Conservation (phyloP, 352 stramenopile species). For the Pythium aquatile region DNA sequence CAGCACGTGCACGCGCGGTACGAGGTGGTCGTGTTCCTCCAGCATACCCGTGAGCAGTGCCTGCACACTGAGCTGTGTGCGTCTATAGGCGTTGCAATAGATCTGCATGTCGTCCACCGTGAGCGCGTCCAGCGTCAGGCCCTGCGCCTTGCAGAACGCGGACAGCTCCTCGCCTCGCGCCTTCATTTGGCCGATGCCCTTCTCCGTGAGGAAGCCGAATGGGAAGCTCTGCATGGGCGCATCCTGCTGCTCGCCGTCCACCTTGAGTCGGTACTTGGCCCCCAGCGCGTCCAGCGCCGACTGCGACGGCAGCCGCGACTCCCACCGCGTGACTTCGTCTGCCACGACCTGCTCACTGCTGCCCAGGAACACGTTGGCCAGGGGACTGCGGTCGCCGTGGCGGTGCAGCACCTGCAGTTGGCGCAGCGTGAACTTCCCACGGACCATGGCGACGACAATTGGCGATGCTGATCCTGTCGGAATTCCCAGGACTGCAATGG, state of each 20-base stretch:
- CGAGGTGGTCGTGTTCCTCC: slow-evolving; percentile 32
- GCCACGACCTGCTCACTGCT: slow-evolving; percentile 30
- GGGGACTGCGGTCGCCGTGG: slow-evolving; percentile 75
- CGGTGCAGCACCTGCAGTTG: slow-evolving; percentile 81
- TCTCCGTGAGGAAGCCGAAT: slow-evolving; percentile 66
- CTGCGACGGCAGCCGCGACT: slow-evolving; percentile 38
- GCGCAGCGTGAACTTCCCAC: slow-evolving; percentile 36
- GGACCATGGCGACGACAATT: background rate
- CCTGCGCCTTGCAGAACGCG: slow-evolving; percentile 40
- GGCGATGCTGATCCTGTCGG: background rate
- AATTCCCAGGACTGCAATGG: background rate
- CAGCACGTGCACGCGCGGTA: slow-evolving; percentile 50
- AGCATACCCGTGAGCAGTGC: slow-evolving; percentile 56
- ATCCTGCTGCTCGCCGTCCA: slow-evolving; percentile 22
- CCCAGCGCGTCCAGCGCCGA: slow-evolving; percentile 39
- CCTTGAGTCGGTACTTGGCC: slow-evolving; percentile 29
- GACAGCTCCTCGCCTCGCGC: slow-evolving; percentile 34
- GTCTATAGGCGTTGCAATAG: slow-evolving; percentile 70
- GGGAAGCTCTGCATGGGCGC: slow-evolving; percentile 49
- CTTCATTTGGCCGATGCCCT: slow-evolving; percentile 69
- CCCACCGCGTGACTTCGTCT: slow-evolving; percentile 47
- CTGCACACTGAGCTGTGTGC: slow-evolving; percentile 79
- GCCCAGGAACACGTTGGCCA: slow-evolving; percentile 64
- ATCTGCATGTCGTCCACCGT: slow-evolving; percentile 42
- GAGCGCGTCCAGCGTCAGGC: slow-evolving; percentile 41